Evolutionary conservation across 2,329 filamentous ascomycete genomes (phyloP).

Genomic region (Colletotrichum siamense): DNA sequence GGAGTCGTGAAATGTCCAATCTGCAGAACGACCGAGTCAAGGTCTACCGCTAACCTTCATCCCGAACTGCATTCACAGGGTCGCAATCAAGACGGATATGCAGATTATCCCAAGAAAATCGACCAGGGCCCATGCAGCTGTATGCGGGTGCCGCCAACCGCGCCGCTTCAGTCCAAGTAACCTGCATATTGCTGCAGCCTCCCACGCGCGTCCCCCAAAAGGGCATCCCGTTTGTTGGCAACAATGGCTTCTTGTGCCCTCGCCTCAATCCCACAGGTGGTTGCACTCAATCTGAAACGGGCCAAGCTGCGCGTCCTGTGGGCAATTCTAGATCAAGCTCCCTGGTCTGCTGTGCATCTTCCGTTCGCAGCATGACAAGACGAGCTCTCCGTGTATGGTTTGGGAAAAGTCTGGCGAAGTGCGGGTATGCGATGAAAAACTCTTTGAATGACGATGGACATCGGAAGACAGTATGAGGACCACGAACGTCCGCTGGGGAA

Average conservation of each 20-base stretch:
- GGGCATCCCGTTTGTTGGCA: background rate
- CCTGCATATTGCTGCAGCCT: conserved; percentile 12
- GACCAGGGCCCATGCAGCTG: background rate
- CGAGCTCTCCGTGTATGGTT: background rate
- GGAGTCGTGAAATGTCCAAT: background rate
- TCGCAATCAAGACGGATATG: conserved; percentile 1
- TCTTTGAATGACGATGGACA: background rate
- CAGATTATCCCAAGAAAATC: background rate
- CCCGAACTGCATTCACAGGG: background rate
- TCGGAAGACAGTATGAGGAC: background rate
- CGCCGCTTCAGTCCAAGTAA: background rate
- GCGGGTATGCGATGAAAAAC: background rate
- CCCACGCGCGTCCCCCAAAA: conserved; percentile 6
- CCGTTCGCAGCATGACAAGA: background rate
- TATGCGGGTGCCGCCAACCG: background rate
- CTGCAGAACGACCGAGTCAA: background rate
- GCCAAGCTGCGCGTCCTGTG: background rate
- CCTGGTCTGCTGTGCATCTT: background rate
- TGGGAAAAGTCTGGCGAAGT: background rate
- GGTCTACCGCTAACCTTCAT: background rate
- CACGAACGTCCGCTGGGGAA: background rate
- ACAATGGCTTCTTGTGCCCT: background rate
- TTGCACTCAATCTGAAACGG: conserved; percentile 7
- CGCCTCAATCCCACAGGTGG: background rate
- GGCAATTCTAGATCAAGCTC: background rate